Conservation (phyloP, 2,329 filamentous ascomycete genomes). For the Clarireedia monteithiana region DNA sequence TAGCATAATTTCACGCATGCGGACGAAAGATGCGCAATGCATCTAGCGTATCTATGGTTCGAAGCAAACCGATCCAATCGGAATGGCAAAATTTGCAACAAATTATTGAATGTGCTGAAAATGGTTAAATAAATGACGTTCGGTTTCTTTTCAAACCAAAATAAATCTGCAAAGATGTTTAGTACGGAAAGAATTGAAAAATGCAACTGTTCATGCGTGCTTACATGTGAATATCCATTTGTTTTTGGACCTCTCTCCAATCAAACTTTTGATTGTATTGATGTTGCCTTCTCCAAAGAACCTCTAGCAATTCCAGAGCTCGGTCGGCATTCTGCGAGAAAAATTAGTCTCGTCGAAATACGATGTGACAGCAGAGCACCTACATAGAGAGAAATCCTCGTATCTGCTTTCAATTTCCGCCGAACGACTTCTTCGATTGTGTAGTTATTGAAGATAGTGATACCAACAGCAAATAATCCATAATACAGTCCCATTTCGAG, state of each 20-base stretch:
- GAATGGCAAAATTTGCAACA: neutral
- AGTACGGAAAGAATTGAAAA: neutral
- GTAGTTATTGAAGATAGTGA: constrained; percentile 23
- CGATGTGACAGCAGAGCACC: constrained; percentile 2
- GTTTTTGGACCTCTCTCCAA: constrained; percentile 26
- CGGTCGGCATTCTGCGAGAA: constrained; percentile 24
- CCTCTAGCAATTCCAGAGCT: constrained; percentile 24
- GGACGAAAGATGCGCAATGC: neutral
- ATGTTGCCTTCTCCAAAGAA: constrained; percentile 27
- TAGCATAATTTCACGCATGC: neutral
- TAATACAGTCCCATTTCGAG: constrained; percentile 28
- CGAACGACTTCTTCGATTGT: constrained; percentile 23
- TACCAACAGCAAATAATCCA: constrained; percentile 26
- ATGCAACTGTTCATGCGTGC: neutral
- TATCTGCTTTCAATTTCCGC: constrained; percentile 23
- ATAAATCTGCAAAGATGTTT: constrained; percentile 5
- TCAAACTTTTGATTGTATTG: constrained; percentile 25
- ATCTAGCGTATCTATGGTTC: neutral
- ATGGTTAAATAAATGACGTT: neutral
- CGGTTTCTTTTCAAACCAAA: neutral
- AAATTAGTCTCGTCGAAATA: constrained; percentile 5
- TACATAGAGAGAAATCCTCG: constrained; percentile 25
- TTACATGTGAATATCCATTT: constrained; percentile 27
- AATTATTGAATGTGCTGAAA: neutral
- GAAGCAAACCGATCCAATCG: neutral